Evolutionary conservation across 768 basidiomycete genomes (phyloP), one percentile per base, ranked within the genome.

Genomic region (Phanerochaete sordida): DNA sequence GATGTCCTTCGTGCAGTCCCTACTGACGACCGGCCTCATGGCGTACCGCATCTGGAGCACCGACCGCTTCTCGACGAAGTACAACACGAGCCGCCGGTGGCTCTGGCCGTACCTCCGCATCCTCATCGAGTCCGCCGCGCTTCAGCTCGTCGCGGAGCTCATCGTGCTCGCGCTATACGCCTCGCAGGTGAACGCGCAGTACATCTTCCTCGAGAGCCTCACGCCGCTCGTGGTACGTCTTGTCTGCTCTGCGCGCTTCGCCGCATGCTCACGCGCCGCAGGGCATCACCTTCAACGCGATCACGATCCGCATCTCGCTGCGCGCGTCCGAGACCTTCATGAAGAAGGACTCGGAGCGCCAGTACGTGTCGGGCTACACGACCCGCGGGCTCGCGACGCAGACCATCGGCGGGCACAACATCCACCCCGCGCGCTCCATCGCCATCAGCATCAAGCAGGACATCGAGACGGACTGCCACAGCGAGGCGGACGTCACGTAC

Each of bases 241-340:
- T 1, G 2, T 16, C 30, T 1, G 30, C 8, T 9, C 19, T 23
- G 3, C n/a, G n/a, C 30, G 7, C 28, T 23, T 16, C 15, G 15
- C 12, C 49, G 9, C 24, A 16, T 19, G 4, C 27, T 21, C 28
- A 31, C 45, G 49, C 26, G 2, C 15, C n/a, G 12, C 27, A 66
- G 67, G 65, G 57, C 2, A 68, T 69, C 31, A 68, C 65, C 13
- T 69, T 69, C 65, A 68, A 64, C 50, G 62, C 64, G 0, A 69
- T 69, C 49, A 69, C 64, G 3, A 66, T 69, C 27, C 59, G 65
- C 21, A 65, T 69, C 26, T 60, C 59, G 3, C 26, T 68, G 31
- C 64, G 65, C 28, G 30, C 50, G n/a, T 37, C 33, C 13, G 57
- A 58, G 30, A 28, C 24, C 9, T 23, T 39, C 15, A 66, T 23